phyloP scores from a whole-genome alignment of 2,329 filamentous ascomycete species.

The Xylariaceae sp. region DNA sequence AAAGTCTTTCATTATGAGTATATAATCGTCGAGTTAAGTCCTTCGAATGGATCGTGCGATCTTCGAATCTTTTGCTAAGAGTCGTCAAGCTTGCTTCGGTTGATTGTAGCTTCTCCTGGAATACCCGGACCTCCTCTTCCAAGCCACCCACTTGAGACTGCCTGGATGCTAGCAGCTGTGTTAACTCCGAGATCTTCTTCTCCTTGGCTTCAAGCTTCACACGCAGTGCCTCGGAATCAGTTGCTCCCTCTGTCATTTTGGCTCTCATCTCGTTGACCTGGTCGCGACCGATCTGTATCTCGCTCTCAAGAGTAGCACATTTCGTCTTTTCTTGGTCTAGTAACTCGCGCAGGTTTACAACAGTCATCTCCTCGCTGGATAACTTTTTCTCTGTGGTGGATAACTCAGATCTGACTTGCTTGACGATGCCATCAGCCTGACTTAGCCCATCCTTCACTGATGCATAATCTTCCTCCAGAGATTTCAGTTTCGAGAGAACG shows the following conservation, averaged over 20 bases:
- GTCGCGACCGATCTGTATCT: slow-evolving; percentile 59
- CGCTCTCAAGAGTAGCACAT: slow-evolving; percentile 48
- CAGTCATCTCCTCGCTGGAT: slow-evolving; percentile 46
- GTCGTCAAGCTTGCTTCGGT: slow-evolving; percentile 48
- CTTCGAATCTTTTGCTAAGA: slow-evolving; percentile 56
- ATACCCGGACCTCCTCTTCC: slow-evolving; percentile 67
- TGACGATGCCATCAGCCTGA: slow-evolving; percentile 49
- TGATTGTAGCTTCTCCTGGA: slow-evolving; percentile 58
- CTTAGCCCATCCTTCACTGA: slow-evolving; percentile 61
- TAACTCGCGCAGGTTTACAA: slow-evolving; percentile 49
- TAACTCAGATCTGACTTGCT: slow-evolving; percentile 54
- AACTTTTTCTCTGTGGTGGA: slow-evolving; percentile 48
- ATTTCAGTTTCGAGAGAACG: slow-evolving; percentile 54
- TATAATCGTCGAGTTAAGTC: slow-evolving; percentile 81
- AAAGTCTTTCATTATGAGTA: slow-evolving; percentile 77
- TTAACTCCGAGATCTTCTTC: slow-evolving; percentile 59
- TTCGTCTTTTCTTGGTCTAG: slow-evolving; percentile 51
- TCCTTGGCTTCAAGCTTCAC: slow-evolving; percentile 73
- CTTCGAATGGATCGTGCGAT: slow-evolving; percentile 67
- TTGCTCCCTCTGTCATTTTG: slow-evolving; percentile 76
- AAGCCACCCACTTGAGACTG: slow-evolving; percentile 70
- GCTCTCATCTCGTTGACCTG: slow-evolving; percentile 64
- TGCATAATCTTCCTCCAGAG: slow-evolving; percentile 54
- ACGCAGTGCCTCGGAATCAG: slow-evolving; percentile 71
- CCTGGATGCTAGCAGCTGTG: slow-evolving; percentile 66